A percentile compares a stretch with the other conserved stretches of the same genome.
phyloP scores from a whole-genome alignment of 2,329 filamentous ascomycete genomes.

The Claviceps pusilla region DNA sequence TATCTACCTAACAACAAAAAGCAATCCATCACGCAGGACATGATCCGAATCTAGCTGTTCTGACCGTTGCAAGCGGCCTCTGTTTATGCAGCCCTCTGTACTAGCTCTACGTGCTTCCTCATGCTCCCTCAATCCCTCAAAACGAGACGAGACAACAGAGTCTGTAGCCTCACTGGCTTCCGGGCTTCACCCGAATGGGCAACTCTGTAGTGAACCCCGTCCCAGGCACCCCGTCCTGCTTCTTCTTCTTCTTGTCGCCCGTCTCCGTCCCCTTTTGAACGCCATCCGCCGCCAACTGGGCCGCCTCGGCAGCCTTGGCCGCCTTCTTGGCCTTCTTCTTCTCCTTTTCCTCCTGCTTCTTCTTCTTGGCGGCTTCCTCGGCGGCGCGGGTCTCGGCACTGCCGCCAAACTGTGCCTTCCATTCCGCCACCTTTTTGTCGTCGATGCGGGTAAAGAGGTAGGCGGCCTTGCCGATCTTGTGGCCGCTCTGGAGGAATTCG shows the following conservation, averaged over 20 bases:
- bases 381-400: conserved; percentile 31
- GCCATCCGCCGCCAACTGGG: neutral
- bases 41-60: too few relatives aligned
- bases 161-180: neutral
- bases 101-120: too few relatives aligned
- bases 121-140: too few relatives aligned
- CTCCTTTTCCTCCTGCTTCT: conserved; percentile 35
- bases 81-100: too few relatives aligned
- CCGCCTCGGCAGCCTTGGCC: conserved; percentile 22
- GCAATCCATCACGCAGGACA: too few relatives aligned
- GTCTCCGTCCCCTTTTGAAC: neutral
- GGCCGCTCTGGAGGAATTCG: conserved; percentile 51
- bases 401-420: conserved; percentile 62
- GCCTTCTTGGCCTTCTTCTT: conserved; percentile 21
- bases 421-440: conserved; percentile 66
- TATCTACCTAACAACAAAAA: neutral
- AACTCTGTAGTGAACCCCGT: conserved; percentile 11
- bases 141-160: too few relatives aligned
- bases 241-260: too few relatives aligned
- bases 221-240: conserved; percentile 4
- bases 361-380: conserved; percentile 35
- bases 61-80: too few relatives aligned
- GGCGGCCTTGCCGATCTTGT: conserved; percentile 66
- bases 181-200: conserved; percentile 11
- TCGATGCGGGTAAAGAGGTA: conserved; percentile 76